Conservation (phyloP, 2,329 filamentous ascomycete species). For the Talaromyces sp. region DNA sequence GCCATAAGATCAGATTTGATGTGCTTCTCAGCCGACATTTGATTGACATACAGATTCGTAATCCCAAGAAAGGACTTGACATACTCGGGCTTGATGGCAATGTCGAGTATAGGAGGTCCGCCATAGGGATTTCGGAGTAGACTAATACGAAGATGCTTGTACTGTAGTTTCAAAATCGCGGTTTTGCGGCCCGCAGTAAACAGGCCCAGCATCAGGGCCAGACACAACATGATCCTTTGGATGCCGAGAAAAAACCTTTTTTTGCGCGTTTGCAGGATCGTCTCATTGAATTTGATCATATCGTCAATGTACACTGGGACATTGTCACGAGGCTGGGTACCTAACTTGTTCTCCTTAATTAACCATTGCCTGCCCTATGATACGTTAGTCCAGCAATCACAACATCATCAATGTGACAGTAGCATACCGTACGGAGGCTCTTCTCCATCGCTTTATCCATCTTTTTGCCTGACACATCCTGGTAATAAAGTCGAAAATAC, state of each 20-base stretch:
- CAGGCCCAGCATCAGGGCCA: conserved; percentile 19
- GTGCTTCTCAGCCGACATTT: background rate
- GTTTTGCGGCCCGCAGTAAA: conserved; percentile 24
- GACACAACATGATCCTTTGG: conserved; percentile 23
- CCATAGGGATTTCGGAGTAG: conserved; percentile 22
- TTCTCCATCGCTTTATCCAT: conserved; percentile 22
- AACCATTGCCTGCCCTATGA: background rate
- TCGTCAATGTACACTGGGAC: conserved; percentile 24
- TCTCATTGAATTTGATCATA: conserved; percentile 24
- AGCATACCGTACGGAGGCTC: conserved; percentile 20
- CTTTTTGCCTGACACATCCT: conserved; percentile 15
- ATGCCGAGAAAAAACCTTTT: conserved; percentile 24
- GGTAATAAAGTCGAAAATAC: conserved; percentile 24
- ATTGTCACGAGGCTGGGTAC: conserved; percentile 18
- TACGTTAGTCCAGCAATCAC: background rate
- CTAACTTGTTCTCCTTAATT: background rate
- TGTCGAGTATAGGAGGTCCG: conserved; percentile 20
- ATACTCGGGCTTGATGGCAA: conserved; percentile 23
- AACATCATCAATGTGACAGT: background rate
- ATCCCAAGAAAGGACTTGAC: conserved; percentile 25
- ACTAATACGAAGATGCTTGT: conserved; percentile 22
- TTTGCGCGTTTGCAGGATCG: conserved; percentile 20
- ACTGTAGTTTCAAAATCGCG: conserved; percentile 22
- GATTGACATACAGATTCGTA: conserved; percentile 22
- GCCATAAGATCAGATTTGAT: background rate